These are phyloP conservation scores for Clonostachys byssicola DNA, from an alignment of 2,329 filamentous ascomycete species.

Conservation along the genomic window DNA sequence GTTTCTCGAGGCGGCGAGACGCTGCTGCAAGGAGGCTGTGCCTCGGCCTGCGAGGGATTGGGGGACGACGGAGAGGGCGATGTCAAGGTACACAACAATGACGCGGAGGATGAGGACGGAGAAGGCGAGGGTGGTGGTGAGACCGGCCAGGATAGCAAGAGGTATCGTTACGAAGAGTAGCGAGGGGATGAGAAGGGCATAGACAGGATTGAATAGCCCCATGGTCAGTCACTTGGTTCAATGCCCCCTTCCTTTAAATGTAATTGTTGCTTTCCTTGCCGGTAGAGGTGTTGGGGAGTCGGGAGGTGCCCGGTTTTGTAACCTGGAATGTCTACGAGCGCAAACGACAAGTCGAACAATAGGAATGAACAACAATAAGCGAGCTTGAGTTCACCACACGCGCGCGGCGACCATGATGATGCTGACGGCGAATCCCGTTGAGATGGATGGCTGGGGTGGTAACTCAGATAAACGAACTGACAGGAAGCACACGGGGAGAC, in stretches of 20 bases:
- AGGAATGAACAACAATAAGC: too few relatives aligned
- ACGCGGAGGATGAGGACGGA: conserved; percentile 57
- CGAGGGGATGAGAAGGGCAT: conserved; percentile 56
- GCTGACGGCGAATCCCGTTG: too few relatives aligned
- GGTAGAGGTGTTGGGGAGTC: too few relatives aligned
- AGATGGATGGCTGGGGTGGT: too few relatives aligned
- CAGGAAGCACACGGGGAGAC: too few relatives aligned
- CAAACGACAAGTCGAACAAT: too few relatives aligned
- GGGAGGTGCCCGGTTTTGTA: too few relatives aligned
- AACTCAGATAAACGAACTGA: too few relatives aligned
- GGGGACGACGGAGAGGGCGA: conserved; percentile 52
- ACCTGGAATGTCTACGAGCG: too few relatives aligned
- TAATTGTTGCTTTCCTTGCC: background rate
- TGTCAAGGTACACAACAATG: conserved; percentile 58
- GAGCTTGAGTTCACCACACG: too few relatives aligned
- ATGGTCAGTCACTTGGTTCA: conserved; percentile 23
- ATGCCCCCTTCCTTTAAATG: background rate
- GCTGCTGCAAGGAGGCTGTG: conserved; percentile 12
- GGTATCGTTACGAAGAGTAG: conserved; percentile 59
- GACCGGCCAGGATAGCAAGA: conserved; percentile 55
- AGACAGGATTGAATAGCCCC: conserved; percentile 49
- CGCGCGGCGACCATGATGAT: too few relatives aligned
- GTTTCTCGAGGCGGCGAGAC: background rate
- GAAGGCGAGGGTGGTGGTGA: conserved; percentile 61
- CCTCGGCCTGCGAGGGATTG: conserved; percentile 43